A percentile compares a stretch with the other conserved stretches of the same genome.
These are phyloP conservation scores for Polytrichum formosum DNA, from an alignment of 225 moss, liverwort and hornwort species.

Conservation along the genomic window DNA sequence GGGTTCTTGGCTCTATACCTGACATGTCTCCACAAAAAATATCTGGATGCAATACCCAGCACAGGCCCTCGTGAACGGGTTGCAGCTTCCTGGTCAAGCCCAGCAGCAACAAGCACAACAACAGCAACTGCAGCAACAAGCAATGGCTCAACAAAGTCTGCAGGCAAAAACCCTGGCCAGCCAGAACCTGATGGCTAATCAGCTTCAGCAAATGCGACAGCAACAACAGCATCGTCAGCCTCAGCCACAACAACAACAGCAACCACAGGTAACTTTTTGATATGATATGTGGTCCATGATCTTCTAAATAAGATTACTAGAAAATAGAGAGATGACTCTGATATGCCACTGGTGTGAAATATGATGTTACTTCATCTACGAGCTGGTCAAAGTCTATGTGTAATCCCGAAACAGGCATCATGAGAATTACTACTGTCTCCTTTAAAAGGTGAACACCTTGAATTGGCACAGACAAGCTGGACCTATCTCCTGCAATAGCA, in stretches of 20 bases:
- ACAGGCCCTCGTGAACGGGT: slow-evolving; percentile 9
- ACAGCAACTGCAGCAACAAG: slow-evolving; percentile 5
- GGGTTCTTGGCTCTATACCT: background rate
- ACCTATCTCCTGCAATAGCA: no score
- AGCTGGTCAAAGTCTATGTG: no score
- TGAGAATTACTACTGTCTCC: no score
- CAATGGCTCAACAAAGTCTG: background rate
- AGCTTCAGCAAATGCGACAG: slow-evolving; percentile 16
- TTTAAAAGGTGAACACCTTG: no score
- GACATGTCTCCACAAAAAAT: background rate
- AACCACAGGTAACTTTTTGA: background rate
- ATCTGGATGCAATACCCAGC: slow-evolving; percentile 9
- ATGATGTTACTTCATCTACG: no score
- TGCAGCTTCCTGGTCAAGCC: slow-evolving; percentile 13
- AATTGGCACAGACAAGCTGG: no score
- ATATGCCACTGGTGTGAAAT: no score
- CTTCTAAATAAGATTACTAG: background rate
- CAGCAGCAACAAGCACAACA: slow-evolving; percentile 14
- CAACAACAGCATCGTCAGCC: slow-evolving; percentile 5
- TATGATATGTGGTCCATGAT: background rate
- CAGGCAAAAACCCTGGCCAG: background rate
- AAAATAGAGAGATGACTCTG: no score
- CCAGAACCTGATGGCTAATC: slow-evolving; percentile 6
- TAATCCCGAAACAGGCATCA: no score
- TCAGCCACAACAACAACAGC: slow-evolving; percentile 4